Evolutionary conservation across 2,329 filamentous ascomycete genomes (phyloP).

Genomic region (Teratosphaeria zuluensis): DNA sequence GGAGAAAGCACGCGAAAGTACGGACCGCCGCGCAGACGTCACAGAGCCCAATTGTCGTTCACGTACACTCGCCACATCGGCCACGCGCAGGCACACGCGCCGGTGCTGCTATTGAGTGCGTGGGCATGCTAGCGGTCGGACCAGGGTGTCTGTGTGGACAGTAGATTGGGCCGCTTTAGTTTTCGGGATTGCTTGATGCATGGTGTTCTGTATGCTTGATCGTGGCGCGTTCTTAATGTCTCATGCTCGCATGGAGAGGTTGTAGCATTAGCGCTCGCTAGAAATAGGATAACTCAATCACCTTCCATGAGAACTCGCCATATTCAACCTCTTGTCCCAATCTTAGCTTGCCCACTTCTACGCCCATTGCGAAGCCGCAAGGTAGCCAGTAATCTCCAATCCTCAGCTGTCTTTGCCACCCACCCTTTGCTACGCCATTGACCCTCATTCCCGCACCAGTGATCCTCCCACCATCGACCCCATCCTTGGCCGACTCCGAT

Average conservation of each 20-base stretch:
- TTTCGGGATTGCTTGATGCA: too few species aligned
- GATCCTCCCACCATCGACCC: neutral
- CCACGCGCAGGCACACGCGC: too few species aligned
- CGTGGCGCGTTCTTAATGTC: neutral
- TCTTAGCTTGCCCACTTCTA: constrained; percentile 19
- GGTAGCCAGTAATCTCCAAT: constrained; percentile 33
- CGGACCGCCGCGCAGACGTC: too few species aligned
- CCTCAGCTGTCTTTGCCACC: constrained; percentile 30
- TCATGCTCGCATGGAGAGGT: neutral
- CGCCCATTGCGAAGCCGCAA: constrained; percentile 28
- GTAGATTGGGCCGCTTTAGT: too few species aligned
- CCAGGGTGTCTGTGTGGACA: too few species aligned
- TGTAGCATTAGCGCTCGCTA: neutral
- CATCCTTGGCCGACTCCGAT: neutral
- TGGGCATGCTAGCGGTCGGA: too few species aligned
- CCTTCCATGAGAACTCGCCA: constrained; percentile 28
- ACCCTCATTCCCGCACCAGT: constrained; percentile 1
- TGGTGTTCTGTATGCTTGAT: neutral
- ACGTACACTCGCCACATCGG: too few species aligned
- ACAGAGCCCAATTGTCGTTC: too few species aligned
- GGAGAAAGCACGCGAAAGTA: too few species aligned
- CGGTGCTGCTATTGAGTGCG: too few species aligned
- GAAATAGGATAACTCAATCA: constrained; percentile 25
- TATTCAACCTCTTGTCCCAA: constrained; percentile 24
- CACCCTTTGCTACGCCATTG: constrained; percentile 6